Base-by-base conservation (phyloP, 2,329 filamentous ascomycete genomes). In the Xylaria sp. region DNA sequence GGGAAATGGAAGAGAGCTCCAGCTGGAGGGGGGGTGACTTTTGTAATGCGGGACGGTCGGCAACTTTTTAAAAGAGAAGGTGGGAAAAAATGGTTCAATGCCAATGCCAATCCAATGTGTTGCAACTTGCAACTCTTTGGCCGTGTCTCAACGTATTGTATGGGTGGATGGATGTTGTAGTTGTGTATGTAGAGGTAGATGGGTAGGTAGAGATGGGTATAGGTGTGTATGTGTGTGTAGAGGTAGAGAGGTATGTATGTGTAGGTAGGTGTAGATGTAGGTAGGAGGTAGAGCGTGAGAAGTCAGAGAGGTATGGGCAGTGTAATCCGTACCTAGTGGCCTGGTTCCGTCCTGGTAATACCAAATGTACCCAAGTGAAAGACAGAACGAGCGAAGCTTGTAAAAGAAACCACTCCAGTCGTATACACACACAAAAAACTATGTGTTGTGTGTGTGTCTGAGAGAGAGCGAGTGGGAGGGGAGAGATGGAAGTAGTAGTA, bases 371-470 rank as follows among this genome's bases (percentile, higher is more conserved):
- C n/a, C n/a, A 26, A 26, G 9, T 26, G 9, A 26, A 26, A 26
- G 9, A 5, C 9, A 34, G 29, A 34, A 34, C 29, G 29, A 13
- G 16, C 16, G 9, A 11, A 34, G n/a, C n/a, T n/a, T n/a, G n/a
- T n/a, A n/a, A n/a, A n/a, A n/a, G n/a, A n/a, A n/a, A n/a, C n/a
- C n/a, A n/a, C n/a, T n/a, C n/a, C n/a, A n/a, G n/a, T n/a, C n/a
- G n/a, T n/a, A n/a, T n/a, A n/a, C n/a, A n/a, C n/a, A n/a, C n/a
- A n/a, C n/a, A n/a, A n/a, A n/a, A n/a, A n/a, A n/a, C n/a, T n/a
- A n/a, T n/a, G n/a, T n/a, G n/a, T n/a, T n/a, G n/a, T n/a, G n/a
- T 61, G 40, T 60, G 54, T 62, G 58, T 54, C 56, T 54, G 63
- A 63, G 61, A 64, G 57, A 66, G 63, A 61, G 57, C 61, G 58